Base-by-base conservation (phyloP, 140 eudicot species). In the Stevia rebaudiana region DNA sequence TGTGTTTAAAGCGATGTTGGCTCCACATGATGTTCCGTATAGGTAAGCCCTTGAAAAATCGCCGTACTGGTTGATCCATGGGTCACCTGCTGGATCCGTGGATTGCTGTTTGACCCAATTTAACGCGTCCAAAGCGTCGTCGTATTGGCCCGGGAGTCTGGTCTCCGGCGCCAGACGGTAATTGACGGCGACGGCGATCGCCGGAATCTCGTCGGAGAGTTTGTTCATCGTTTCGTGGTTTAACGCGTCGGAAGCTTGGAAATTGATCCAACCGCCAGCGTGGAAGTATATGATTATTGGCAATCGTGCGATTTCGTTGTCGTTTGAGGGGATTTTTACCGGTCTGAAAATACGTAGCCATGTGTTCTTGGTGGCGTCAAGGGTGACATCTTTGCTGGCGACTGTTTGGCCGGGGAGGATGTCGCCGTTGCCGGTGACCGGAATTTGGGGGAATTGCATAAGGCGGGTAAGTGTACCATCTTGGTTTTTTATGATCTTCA, bases 271-370 rank as follows among this genome's bases (percentile, higher is more conserved):
- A 16, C 83, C 84, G 4, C 96, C 98, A 2, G 75, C 74, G 31
- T 87, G 98, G 70, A 87, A 86, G 73, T 63, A 80, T 1, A 90
- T 6, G n/a, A 87, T 40, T 3, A 91, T 59, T 5, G 98, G 98
- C 39, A 91, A 82, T 53, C 67, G 70, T 2, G 81, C 90, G 39
- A 81, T 70, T 35, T 76, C 62, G 12, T 61, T 73, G 74, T 86
- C 90, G 12, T 84, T 82, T 5, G 97, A 78, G 11, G 95, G 94
- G 16, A 87, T 39, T 28, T 79, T 82, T 2, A 73, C 39, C 0
- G 98, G 98, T 5, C 95, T 87, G 59, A 76, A 85, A 56, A 87
- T 72, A 2, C 98, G 81, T 28, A 87, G 49, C 85, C 83, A 87
- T 2, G 94, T 84, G 36, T 83, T 79, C 30, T 82, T 82, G 2